Conservation (phyloP, 306 rosid species). For the Cucurbita argyrosperma region DNA sequence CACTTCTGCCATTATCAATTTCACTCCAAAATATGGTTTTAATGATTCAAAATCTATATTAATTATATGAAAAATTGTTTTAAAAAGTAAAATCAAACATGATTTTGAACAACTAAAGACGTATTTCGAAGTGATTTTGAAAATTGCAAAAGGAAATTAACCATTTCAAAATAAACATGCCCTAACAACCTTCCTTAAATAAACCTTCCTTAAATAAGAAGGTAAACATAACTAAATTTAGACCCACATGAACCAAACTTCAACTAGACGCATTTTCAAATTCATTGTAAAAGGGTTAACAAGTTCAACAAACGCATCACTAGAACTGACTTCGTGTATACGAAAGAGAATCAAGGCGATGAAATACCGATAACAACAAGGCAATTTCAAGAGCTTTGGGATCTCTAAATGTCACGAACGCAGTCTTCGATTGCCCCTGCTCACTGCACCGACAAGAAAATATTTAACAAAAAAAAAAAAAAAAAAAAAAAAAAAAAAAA, state of each 20-base stretch:
- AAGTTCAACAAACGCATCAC: background rate
- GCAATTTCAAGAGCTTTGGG: conserved; percentile 94
- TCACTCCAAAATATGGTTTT: too few relatives aligned
- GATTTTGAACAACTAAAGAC: too few relatives aligned
- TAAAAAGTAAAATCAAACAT: too few relatives aligned
- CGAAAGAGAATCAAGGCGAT: conserved; percentile 10
- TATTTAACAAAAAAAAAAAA: background rate
- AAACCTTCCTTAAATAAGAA: background rate
- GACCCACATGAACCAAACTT: background rate
- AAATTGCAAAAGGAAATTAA: too few relatives aligned
- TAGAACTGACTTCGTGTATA: background rate
- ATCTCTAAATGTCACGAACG: conserved; percentile 84
- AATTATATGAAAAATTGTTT: too few relatives aligned
- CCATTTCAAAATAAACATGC: too few relatives aligned
- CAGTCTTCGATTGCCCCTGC: conserved; percentile 56
- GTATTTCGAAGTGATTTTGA: too few relatives aligned
- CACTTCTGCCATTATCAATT: too few relatives aligned
- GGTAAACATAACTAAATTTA: background rate
- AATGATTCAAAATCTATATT: too few relatives aligned
- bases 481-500: too few relatives aligned
- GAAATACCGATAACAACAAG: conserved; percentile 57
- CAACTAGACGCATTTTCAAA: background rate
- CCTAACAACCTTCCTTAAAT: background rate
- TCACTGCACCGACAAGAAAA: conserved; percentile 44
- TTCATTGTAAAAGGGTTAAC: background rate